Percentiles rank a stretch among this genome's conserved stretches.
phyloP scores from a whole-genome alignment of 768 basidiomycete genomes.

The Lactarius quietus region DNA sequence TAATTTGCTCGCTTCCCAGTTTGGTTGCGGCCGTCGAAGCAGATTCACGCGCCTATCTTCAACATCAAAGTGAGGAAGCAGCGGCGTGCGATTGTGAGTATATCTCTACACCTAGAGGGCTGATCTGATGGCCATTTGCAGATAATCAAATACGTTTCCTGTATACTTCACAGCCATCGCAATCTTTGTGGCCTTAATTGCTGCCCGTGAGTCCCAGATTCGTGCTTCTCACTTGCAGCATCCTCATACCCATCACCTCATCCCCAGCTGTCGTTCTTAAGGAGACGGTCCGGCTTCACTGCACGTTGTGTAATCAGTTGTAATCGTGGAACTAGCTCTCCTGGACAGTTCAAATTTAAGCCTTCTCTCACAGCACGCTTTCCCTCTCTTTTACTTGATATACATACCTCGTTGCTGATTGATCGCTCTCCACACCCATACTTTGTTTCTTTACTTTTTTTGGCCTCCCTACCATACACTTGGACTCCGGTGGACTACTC shows the following conservation, averaged over 20 bases:
- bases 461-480: not conserved
- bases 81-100: constrained; percentile 81
- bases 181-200: constrained; percentile 72
- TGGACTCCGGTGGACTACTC: constrained; percentile 13
- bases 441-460: not conserved
- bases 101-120: constrained; percentile 7
- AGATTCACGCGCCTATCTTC: constrained; percentile 90
- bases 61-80: constrained; percentile 86
- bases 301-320: constrained; percentile 64
- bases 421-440: not conserved
- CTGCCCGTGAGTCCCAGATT: constrained; percentile 56
- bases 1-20: constrained; percentile 45
- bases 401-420: constrained; percentile 14
- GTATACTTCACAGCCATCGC: constrained; percentile 68
- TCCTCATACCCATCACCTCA: constrained; percentile 13
- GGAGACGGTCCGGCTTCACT: constrained; percentile 54
- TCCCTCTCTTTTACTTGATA: not conserved
- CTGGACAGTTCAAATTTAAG: not conserved
- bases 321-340: constrained; percentile 36
- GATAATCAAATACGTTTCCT: constrained; percentile 81
- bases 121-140: constrained; percentile 29
- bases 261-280: constrained; percentile 58
- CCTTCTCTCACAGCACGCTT: not conserved
- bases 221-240: not conserved
- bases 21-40: constrained; percentile 93